A percentile compares a stretch with the other conserved stretches of the same genome.
phyloP scores from a whole-genome alignment of 2,329 filamentous ascomycete genomes.

The Aureobasidium sp. region DNA sequence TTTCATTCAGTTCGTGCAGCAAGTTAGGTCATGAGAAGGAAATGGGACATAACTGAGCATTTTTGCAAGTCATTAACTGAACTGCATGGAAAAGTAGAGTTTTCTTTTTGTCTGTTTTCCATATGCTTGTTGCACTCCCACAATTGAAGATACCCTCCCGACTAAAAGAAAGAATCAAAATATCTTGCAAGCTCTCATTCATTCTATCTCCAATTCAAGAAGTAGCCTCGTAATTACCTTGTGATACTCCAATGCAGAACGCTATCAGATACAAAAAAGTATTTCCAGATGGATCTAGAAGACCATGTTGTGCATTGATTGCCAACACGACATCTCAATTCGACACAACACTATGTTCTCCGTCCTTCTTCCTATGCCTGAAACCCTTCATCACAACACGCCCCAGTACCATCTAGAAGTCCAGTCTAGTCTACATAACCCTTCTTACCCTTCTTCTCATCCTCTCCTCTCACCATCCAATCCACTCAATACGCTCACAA shows the following conservation, averaged over 20 bases:
- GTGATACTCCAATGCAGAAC: too few species aligned
- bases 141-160: constrained; percentile 2
- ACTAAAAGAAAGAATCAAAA: neutral
- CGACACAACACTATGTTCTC: neutral
- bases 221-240: too few species aligned
- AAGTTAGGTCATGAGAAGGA: constrained; percentile 21
- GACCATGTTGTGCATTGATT: too few species aligned
- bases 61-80: neutral
- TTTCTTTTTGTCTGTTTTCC: neutral
- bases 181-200: neutral
- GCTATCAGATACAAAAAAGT: too few species aligned
- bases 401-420: neutral
- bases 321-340: neutral
- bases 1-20: constrained; percentile 38
- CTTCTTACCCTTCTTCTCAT: neutral
- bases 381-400: neutral
- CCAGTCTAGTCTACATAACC: neutral
- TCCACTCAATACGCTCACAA: neutral
- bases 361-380: neutral
- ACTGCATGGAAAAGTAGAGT: neutral
- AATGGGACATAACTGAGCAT: neutral
- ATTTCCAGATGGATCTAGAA: too few species aligned
- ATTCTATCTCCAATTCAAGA: neutral
- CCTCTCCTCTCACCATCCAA: neutral
- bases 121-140: neutral